phyloP scores from a whole-genome alignment of 2,329 filamentous ascomycete genomes.

The Dothistroma septosporum region DNA sequence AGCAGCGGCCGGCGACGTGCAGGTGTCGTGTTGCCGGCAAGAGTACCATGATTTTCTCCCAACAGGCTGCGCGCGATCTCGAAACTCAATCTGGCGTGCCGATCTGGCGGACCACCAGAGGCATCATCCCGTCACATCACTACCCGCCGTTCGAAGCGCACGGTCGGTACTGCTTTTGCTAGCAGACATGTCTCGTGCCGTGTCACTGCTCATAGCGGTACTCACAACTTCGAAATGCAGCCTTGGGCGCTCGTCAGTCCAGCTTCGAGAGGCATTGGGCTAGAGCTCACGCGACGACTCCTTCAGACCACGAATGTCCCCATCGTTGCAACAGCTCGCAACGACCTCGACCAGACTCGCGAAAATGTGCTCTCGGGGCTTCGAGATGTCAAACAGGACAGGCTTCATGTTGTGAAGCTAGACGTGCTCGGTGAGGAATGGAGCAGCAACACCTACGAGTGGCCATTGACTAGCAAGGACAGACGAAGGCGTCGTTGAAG shows the following conservation, averaged over 20 bases:
- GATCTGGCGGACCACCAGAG: background rate
- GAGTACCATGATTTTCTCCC: background rate
- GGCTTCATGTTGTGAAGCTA: constrained; percentile 51
- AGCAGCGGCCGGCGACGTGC: too few species aligned
- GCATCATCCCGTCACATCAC: constrained; percentile 1
- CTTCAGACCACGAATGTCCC: constrained; percentile 55
- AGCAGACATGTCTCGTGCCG: constrained; percentile 3
- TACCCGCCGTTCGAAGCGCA: background rate
- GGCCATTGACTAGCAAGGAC: constrained; percentile 6
- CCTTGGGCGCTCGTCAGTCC: constrained; percentile 54
- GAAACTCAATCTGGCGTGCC: constrained; percentile 7
- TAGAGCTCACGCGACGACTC: constrained; percentile 56
- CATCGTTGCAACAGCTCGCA: constrained; percentile 58
- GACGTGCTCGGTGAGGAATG: constrained; percentile 54
- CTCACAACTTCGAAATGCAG: constrained; percentile 34
- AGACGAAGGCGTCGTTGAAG: constrained; percentile 61
- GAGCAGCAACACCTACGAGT: background rate
- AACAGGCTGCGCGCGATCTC: background rate
- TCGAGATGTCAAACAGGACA: constrained; percentile 42
- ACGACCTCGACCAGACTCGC: constrained; percentile 48
- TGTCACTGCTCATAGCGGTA: background rate
- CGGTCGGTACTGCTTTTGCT: background rate
- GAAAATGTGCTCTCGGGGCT: constrained; percentile 50
- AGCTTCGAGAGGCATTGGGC: constrained; percentile 60
- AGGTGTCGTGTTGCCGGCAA: background rate